A percentile compares a stretch with the other conserved stretches of the same genome.
Evolutionary conservation across 768 basidiomycete species (phyloP).

Genomic region (Trametes cinnabarina): DNA sequence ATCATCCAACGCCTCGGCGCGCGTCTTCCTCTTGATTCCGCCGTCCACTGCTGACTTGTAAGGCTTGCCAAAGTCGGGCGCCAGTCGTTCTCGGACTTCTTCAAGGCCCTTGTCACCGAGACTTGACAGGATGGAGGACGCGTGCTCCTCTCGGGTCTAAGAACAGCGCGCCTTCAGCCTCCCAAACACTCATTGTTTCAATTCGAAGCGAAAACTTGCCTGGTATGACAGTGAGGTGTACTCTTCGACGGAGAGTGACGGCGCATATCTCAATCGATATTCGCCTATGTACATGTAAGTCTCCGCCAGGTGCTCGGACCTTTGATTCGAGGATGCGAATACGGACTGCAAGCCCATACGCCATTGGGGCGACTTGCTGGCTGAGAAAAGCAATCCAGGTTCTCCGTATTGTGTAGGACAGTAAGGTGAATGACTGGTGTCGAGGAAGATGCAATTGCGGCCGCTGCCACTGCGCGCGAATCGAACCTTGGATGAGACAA

Average conservation of each 20-base stretch:
- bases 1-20: neutral
- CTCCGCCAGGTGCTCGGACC: too few species aligned
- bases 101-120: neutral
- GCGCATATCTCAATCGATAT: too few species aligned
- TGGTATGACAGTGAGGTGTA: too few species aligned
- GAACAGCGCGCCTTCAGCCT: too few species aligned
- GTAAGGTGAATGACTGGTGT: neutral
- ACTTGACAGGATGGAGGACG: neutral
- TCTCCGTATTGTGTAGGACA: neutral
- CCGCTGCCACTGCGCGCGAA: neutral
- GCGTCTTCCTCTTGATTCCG: too few species aligned
- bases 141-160: too few species aligned
- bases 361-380: neutral
- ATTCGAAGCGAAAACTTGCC: too few species aligned
- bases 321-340: neutral
- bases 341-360: neutral
- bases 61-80: neutral
- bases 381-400: neutral
- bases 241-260: too few species aligned
- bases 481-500: neutral
- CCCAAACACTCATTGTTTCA: too few species aligned
- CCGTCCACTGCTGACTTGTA: too few species aligned
- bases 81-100: neutral
- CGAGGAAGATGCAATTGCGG: constrained; percentile 2
- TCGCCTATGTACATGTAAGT: too few species aligned